Evolutionary conservation across 1,139 yeast species (phyloP).

Genomic region (Saccharomycopsis crataegensis): DNA sequence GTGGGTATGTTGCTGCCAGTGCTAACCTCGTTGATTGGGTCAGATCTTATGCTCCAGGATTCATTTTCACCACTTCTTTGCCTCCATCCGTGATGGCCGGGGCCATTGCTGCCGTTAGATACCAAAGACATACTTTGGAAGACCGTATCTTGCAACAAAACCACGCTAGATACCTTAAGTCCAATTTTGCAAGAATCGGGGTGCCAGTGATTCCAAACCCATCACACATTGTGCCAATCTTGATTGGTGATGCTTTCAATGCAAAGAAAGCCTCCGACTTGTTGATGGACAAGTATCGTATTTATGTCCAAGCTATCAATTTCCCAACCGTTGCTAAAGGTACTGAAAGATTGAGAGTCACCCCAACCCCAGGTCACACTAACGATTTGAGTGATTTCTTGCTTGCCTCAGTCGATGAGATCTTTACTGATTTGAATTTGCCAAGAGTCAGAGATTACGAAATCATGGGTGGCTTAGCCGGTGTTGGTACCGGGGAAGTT

Average conservation of each 20-base stretch:
- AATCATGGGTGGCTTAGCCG: slow-evolving; percentile 74
- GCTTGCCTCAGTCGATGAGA: slow-evolving; percentile 70
- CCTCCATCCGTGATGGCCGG: slow-evolving; percentile 99
- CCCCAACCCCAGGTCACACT: slow-evolving; percentile 97
- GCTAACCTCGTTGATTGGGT: slow-evolving; percentile 84
- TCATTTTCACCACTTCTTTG: slow-evolving; percentile 89
- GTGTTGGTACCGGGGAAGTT: slow-evolving; percentile 57
- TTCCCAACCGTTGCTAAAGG: slow-evolving; percentile 98
- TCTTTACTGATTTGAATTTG: slow-evolving; percentile 67
- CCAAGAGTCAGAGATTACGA: slow-evolving; percentile 78
- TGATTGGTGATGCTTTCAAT: slow-evolving; percentile 88
- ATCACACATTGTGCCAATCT: slow-evolving; percentile 91
- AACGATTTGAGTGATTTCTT: slow-evolving; percentile 69
- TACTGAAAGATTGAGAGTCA: slow-evolving; percentile 88
- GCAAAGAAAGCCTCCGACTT: slow-evolving; percentile 90
- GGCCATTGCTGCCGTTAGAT: slow-evolving; percentile 77
- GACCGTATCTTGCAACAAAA: slow-evolving; percentile 82
- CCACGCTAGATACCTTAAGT: slow-evolving; percentile 79
- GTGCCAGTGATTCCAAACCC: slow-evolving; percentile 97
- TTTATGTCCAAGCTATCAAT: slow-evolving; percentile 96
- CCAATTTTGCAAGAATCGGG: slow-evolving; percentile 59
- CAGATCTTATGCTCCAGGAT: slow-evolving; percentile 95
- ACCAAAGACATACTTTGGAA: slow-evolving; percentile 68
- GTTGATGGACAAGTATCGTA: slow-evolving; percentile 72
- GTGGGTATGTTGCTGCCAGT: slow-evolving; percentile 94